phyloP scores from a whole-genome alignment of 2,329 filamentous ascomycete species.

The Emmonsiellopsis sp. region DNA sequence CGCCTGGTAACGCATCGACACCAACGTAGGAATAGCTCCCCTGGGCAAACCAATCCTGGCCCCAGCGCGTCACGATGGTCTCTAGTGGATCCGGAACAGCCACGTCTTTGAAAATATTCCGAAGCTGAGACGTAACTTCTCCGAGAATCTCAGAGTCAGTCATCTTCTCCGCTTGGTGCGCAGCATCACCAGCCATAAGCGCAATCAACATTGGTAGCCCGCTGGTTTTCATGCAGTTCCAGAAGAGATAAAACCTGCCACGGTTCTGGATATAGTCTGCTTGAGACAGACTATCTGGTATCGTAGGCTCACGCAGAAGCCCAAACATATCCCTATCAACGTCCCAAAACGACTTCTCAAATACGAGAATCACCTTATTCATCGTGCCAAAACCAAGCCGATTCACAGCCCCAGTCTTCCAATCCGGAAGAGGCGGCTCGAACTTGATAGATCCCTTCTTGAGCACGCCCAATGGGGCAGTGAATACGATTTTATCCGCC shows the following conservation, averaged over 20 bases:
- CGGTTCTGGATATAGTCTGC: conserved; percentile 68
- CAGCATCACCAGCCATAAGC: conserved; percentile 91
- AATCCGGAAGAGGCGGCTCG: conserved; percentile 76
- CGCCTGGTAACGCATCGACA: conserved; percentile 67
- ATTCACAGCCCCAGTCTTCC: conserved; percentile 71
- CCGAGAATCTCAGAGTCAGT: conserved; percentile 65
- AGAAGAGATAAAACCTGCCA: conserved; percentile 96
- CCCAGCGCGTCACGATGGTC: conserved; percentile 86
- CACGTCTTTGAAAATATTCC: conserved; percentile 57
- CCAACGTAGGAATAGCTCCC: conserved; percentile 95
- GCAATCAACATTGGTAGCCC: conserved; percentile 82
- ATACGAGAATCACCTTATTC: conserved; percentile 92
- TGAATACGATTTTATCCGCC: conserved; percentile 86
- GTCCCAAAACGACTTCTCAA: conserved; percentile 86
- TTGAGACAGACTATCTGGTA: conserved; percentile 62
- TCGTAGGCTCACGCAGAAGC: conserved; percentile 64
- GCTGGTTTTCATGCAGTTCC: conserved; percentile 85
- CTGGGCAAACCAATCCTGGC: conserved; percentile 77
- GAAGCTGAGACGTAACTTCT: conserved; percentile 72
- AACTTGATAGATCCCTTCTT: conserved; percentile 79
- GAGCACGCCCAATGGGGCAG: conserved; percentile 80
- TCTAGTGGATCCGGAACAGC: conserved; percentile 71
- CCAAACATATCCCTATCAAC: conserved; percentile 85
- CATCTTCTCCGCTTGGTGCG: conserved; percentile 72
- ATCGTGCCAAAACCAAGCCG: conserved; percentile 86